These are phyloP conservation scores for Sechiopsis laciniata DNA, from an alignment of 306 rosid genomes.

Conservation along the genomic window DNA sequence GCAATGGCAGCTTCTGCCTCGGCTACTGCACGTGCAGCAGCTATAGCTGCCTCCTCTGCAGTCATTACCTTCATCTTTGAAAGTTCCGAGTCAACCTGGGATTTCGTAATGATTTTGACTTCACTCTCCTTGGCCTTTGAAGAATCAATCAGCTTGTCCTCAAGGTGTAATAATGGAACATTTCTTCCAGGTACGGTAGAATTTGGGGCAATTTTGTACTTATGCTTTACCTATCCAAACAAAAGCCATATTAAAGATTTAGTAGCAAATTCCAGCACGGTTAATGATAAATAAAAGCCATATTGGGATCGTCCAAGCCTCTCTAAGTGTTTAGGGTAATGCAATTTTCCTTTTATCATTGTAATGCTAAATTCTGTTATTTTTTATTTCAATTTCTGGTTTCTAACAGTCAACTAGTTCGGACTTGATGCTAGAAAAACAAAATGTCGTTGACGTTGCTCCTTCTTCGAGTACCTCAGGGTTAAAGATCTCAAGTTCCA, in stretches of 20 bases:
- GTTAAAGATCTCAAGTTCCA: not conserved
- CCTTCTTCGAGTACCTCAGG: not conserved
- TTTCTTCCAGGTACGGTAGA: slow-evolving; percentile 50
- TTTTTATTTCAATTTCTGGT: not conserved
- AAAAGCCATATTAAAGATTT: slow-evolving; percentile 16
- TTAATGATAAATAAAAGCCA: too few relatives aligned
- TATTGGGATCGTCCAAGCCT: not conserved
- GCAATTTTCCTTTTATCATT: not conserved
- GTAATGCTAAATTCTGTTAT: not conserved
- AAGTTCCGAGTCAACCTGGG: slow-evolving; percentile 70
- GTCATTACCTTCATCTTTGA: slow-evolving; percentile 66
- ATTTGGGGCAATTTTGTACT: slow-evolving; percentile 56
- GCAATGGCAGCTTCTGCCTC: slow-evolving; percentile 92
- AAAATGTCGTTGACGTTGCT: not conserved
- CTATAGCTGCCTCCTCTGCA: slow-evolving; percentile 80
- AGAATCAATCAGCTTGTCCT: slow-evolving; percentile 52
- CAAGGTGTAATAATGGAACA: slow-evolving; percentile 43
- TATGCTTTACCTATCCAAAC: slow-evolving; percentile 62
- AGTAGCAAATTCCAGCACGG: slow-evolving; percentile 18
- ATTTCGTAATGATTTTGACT: slow-evolving; percentile 45
- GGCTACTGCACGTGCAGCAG: slow-evolving; percentile 87
- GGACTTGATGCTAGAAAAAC: not conserved
- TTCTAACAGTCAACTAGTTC: not conserved
- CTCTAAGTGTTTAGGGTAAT: not conserved
- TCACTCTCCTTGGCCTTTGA: slow-evolving; percentile 44